Conservation (phyloP, 2,329 filamentous ascomycete genomes). For the Botryotinia globosa region DNA sequence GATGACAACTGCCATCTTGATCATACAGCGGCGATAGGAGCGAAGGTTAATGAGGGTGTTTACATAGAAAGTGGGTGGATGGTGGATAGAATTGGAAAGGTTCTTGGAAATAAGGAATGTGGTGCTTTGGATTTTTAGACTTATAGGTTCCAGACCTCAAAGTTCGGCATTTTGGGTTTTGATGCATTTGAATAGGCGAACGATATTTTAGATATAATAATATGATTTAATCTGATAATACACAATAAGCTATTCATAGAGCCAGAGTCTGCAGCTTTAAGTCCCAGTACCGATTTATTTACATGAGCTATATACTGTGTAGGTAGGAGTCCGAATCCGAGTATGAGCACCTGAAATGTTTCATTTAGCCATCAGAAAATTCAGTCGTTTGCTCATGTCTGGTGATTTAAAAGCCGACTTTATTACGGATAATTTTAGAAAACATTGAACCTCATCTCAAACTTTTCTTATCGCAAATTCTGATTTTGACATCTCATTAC, state of each 20-base stretch:
- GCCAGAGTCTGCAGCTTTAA: not conserved
- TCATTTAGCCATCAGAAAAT: not conserved
- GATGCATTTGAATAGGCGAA: not conserved
- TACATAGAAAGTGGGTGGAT: slow-evolving; percentile 28
- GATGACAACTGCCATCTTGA: slow-evolving; percentile 22
- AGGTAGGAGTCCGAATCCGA: not conserved
- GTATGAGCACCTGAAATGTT: too few species aligned
- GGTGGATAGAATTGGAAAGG: slow-evolving; percentile 23
- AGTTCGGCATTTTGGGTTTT: not conserved
- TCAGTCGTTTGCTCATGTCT: not conserved
- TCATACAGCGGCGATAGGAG: slow-evolving; percentile 23
- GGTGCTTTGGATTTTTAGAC: slow-evolving; percentile 18
- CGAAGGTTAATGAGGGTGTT: slow-evolving; percentile 20
- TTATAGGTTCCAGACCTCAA: not conserved
- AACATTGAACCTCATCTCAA: not conserved
- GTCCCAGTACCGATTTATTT: not conserved
- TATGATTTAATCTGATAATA: not conserved
- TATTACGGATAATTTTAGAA: not conserved
- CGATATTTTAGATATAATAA: not conserved
- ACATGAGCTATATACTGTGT: not conserved
- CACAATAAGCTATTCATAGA: not conserved
- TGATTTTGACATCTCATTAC: not conserved
- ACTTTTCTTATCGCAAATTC: not conserved
- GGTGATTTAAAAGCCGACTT: not conserved
- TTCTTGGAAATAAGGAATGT: slow-evolving; percentile 19